phyloP scores from a whole-genome alignment of 1,284 basidiomycete genomes.

The Ceratobasidium sp. region DNA sequence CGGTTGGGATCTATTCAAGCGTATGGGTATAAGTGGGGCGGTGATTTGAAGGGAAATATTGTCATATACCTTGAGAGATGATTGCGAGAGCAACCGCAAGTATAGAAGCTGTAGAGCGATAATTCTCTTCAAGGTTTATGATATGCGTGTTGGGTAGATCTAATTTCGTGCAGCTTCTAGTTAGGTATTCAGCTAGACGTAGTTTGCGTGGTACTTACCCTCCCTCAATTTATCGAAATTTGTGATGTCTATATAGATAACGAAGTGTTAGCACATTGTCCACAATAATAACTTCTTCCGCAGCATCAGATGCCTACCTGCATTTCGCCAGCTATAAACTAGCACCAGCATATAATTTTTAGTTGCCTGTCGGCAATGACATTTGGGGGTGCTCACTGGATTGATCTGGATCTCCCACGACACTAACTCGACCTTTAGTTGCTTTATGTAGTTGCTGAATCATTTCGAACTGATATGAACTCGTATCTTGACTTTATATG shows the following conservation, averaged over 20 bases:
- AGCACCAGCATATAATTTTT: not conserved
- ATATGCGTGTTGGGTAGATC: conserved; percentile 77
- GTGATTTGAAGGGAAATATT: not conserved
- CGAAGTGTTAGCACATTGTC: not conserved
- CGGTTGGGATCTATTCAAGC: conserved; percentile 1
- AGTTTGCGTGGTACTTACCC: conserved; percentile 59
- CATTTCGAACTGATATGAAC: conserved; percentile 86
- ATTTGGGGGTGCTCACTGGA: conserved; percentile 68
- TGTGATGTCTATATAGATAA: conserved; percentile 65
- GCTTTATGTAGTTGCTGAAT: conserved; percentile 77
- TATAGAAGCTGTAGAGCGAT: conserved; percentile 86
- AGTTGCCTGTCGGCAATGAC: not conserved
- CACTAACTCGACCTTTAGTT: conserved; percentile 72
- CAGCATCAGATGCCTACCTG: conserved; percentile 56
- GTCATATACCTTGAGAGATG: conserved; percentile 77
- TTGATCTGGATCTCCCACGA: conserved; percentile 95
- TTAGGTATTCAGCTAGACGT: no score
- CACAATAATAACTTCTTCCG: not conserved
- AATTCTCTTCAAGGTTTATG: conserved; percentile 88
- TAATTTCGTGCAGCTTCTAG: conserved; percentile 52
- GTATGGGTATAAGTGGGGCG: not conserved
- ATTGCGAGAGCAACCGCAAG: conserved; percentile 82
- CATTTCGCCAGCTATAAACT: conserved; percentile 92
- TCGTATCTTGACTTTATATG: conserved; percentile 83
- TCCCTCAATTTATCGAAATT: conserved; percentile 82